Conservation (phyloP, 495 filamentous ascomycete species). For the Aspergillus homomorphus region DNA sequence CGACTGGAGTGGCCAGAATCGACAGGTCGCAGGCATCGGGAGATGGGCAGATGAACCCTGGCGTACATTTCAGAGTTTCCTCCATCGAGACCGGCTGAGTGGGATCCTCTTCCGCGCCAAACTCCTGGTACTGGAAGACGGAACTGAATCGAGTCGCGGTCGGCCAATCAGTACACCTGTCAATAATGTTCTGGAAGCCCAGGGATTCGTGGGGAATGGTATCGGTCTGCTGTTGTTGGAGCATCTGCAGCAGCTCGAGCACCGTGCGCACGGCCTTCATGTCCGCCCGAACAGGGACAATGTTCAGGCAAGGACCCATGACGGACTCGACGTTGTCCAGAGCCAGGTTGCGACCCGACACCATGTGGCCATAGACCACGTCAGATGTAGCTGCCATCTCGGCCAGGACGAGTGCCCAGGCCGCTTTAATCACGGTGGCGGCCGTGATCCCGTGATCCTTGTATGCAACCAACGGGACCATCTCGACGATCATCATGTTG, state of each 20-base stretch:
- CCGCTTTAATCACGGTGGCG: conserved; percentile 36
- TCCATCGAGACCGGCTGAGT: conserved; percentile 14
- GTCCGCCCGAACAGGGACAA: conserved; percentile 44
- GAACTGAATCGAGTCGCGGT: conserved; percentile 30
- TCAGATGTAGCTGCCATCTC: conserved; percentile 39
- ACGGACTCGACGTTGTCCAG: conserved; percentile 36
- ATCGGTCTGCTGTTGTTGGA: conserved; percentile 49
- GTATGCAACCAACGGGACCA: conserved; percentile 22
- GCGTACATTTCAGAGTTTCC: conserved; percentile 5
- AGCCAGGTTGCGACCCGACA: conserved; percentile 28
- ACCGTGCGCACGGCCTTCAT: conserved; percentile 32
- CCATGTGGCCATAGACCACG: conserved; percentile 44
- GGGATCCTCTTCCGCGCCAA: conserved; percentile 18
- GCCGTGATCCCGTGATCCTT: conserved; percentile 24
- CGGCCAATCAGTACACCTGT: conserved; percentile 50
- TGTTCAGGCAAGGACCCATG: conserved; percentile 45
- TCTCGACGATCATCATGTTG: conserved; percentile 20
- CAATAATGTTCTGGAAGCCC: conserved; percentile 48
- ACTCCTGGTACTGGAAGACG: conserved; percentile 34
- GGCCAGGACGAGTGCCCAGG: conserved; percentile 45
- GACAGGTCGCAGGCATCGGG: conserved; percentile 16
- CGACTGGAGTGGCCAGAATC: conserved; percentile 14
- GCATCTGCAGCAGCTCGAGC: conserved; percentile 40
- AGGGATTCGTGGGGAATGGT: conserved; percentile 44
- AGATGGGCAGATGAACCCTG: conserved; percentile 16